Evolutionary conservation across 2,329 filamentous ascomycete genomes (phyloP).

Genomic region (Rutstroemia sp.): DNA sequence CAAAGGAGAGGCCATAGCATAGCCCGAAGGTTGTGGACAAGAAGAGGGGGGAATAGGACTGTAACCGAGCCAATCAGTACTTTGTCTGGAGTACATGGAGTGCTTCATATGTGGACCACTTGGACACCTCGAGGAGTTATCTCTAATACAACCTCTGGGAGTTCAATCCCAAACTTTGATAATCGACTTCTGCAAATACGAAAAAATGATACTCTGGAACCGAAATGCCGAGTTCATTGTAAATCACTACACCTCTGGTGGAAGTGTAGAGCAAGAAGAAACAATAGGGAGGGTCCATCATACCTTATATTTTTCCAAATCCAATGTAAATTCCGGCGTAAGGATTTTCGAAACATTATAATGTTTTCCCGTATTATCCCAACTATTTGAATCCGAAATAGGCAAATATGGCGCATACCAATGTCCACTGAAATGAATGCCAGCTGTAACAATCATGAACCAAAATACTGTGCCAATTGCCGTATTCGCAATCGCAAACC

Average conservation of each 20-base stretch:
- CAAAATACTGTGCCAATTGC: conserved; percentile 59
- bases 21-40: conserved; percentile 66
- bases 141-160: no score
- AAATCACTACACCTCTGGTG: no score
- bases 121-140: conserved; percentile 10
- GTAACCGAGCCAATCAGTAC: conserved; percentile 35
- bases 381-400: conserved; percentile 52
- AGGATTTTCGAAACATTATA: conserved; percentile 56
- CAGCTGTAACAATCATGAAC: conserved; percentile 50
- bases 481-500: conserved; percentile 68
- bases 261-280: no score
- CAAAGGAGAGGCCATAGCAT: conserved; percentile 65
- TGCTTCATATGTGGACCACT: conserved; percentile 12
- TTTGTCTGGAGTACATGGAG: conserved; percentile 28
- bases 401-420: conserved; percentile 61
- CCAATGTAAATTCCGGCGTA: conserved; percentile 62
- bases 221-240: no score
- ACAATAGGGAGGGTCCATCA: conserved; percentile 17
- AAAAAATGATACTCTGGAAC: no score
- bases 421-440: conserved; percentile 59
- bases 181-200: no score
- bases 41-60: conserved; percentile 64
- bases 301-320: conserved; percentile 57
- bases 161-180: no score
- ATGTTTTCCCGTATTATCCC: conserved; percentile 53